A percentile compares a stretch with the other conserved stretches of the same genome.
Conservation (phyloP, 2,329 filamentous ascomycete genomes). For the Pseudogymnoascus sp. region DNA sequence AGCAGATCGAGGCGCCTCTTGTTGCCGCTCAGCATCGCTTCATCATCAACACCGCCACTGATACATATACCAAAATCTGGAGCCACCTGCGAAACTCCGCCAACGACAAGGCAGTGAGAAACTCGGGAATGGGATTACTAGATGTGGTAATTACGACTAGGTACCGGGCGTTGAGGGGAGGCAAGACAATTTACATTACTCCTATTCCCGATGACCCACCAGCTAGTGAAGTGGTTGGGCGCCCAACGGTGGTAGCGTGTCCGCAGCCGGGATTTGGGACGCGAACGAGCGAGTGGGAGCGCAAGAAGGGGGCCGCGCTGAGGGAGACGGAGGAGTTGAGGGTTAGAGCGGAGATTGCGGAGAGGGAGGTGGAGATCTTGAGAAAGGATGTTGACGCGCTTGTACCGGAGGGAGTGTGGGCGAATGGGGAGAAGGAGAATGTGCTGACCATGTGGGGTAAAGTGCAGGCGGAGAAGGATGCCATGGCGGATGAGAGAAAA, state of each 20-base stretch:
- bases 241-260: slow-evolving; percentile 33
- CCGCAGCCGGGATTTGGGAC: slow-evolving; percentile 26
- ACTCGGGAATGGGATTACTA: slow-evolving; percentile 35
- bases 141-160: slow-evolving; percentile 43
- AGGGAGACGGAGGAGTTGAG: not conserved
- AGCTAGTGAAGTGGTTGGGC: slow-evolving; percentile 37
- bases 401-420: not conserved
- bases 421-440: not conserved
- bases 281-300: slow-evolving; percentile 22
- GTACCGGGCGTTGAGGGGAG: slow-evolving; percentile 44
- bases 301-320: not conserved
- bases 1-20: slow-evolving; percentile 41
- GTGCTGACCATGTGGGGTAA: not conserved
- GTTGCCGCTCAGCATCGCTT: slow-evolving; percentile 48
- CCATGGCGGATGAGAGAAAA: not conserved
- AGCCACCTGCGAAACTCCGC: slow-evolving; percentile 36
- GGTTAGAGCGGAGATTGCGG: not conserved
- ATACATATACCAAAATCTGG: slow-evolving; percentile 29
- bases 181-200: slow-evolving; percentile 42
- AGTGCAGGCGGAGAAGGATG: not conserved
- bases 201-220: slow-evolving; percentile 41
- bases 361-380: not conserved
- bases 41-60: slow-evolving; percentile 44
- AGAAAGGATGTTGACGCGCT: not conserved
- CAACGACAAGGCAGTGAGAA: slow-evolving; percentile 18